Base-by-base conservation (phyloP, 805 yeast genomes). In the Yamadazyma laniorum region DNA sequence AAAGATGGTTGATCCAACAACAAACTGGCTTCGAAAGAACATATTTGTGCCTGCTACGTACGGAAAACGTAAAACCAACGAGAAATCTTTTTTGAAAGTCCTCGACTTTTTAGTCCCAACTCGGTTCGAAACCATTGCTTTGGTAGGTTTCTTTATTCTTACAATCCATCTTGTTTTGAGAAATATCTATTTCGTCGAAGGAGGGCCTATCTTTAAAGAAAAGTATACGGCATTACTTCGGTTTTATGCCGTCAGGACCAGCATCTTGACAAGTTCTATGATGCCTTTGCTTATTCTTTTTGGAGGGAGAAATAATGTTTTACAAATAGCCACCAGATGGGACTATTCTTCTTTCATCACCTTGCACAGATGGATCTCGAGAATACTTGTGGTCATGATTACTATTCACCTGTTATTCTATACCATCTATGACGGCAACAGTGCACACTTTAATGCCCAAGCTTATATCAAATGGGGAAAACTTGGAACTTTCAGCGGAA, bases 31-130 rank as follows among this genome's bases (percentile, higher is more conserved):
- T 29, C 53, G 76, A 41, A 54, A 58, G 6, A 45, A 52, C 17
- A 27, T 72, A 6, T 54, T 67, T 0, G 44, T 67, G 2, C 77
- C 79, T n/a, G 70, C 78, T 0, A 46, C 61, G 1, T 35, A 32
- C 9, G 61, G 62, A 0, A 50, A 39, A 30, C 34, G 46, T 7
- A 63, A 59, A 35, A 59, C 72, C 18, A 39, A 49, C 13, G 65
- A 57, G 35, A 42, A 46, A 21, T 48, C 48, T 13, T 48, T 58
- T 14, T 31, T 44, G 5, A 39, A 47, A 7, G 26, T 57, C 3
- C 38, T 65, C 1, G 61, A 59, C 42, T 49, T 56, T 51, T 50
- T 68, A 32, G 63, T 67, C 8, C 75, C 76, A 3, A 58, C 74
- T 5, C 53, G 75, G 25, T 50, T 61, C 15, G 70, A 70, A 40